These are phyloP conservation scores for Blastobotrys illinoisensis DNA, from an alignment of 1,139 yeast species.

Conservation along the genomic window DNA sequence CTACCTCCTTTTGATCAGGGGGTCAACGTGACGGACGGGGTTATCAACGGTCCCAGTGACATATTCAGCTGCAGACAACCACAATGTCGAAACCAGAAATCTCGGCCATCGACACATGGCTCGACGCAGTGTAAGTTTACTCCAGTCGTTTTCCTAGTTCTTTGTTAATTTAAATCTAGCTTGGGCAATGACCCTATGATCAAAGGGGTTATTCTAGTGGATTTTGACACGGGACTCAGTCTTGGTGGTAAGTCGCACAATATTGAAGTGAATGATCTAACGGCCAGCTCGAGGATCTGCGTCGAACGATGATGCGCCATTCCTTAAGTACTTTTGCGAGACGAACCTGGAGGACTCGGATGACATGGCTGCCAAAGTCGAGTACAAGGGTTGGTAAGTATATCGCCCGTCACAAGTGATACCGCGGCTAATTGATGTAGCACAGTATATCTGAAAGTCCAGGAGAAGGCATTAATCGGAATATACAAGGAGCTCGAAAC, in stretches of 20 bases:
- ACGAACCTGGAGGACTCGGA: conserved; percentile 7
- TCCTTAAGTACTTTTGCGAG: conserved; percentile 19
- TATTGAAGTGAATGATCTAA: background rate
- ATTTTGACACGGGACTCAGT: conserved; percentile 23
- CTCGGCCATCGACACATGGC: conserved; percentile 21
- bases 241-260: conserved; percentile 19
- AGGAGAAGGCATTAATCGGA: conserved; percentile 17
- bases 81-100: background rate
- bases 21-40: background rate
- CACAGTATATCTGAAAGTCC: conserved; percentile 14
- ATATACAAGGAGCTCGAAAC: conserved; percentile 12
- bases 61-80: background rate
- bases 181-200: conserved; percentile 18
- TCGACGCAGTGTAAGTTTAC: conserved; percentile 20
- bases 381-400: conserved; percentile 17
- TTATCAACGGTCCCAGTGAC: background rate
- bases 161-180: background rate
- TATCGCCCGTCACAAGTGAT: background rate
- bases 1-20: background rate
- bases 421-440: conserved; percentile 8
- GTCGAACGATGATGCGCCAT: conserved; percentile 25
- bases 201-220: conserved; percentile 25
- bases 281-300: conserved; percentile 24
- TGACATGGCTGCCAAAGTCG: conserved; percentile 11
- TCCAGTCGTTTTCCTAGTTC: background rate